Base-by-base conservation (phyloP, 495 filamentous ascomycete genomes). In the Geoglossum glabrum region DNA sequence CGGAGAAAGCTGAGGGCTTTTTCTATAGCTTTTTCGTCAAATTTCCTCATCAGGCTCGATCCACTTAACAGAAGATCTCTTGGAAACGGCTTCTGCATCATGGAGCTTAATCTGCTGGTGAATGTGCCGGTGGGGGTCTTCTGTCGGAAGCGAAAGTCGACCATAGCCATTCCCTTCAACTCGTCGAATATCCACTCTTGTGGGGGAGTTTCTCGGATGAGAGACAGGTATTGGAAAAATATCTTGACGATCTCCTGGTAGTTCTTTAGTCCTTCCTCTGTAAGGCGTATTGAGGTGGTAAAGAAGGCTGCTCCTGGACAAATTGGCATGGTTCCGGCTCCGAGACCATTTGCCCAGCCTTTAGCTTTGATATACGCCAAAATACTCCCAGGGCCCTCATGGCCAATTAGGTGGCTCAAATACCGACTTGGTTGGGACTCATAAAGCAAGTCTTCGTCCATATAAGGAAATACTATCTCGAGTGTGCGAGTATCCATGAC, bases 321-420 rank as follows among this genome's bases (percentile, higher is more conserved):
- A 26, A 93, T 71, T 3, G 80, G 72, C 65, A 79, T 82, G 25
- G 79, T 74, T 38, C 90, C 92, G 56, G 90, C 86, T 59, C 80
- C 82, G 11, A 99, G 72, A 1, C 81, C 81, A 70, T 94, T 95
- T 10, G 84, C 88, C 93, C 89, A 97, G 46, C 93, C 92, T 68
- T 93, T 95, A 25, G 79, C 83, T 70, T 97, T 99, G 66, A 95
- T 78, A 67, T 95, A 90, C 0, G 92, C 82, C 67, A 99, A 79
- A 62, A 99, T 90, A 71, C 92, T 96, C 1, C 92, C 92, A 8
- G 92, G 92, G 0, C 92, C 92, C 69, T 99, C 92, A 61, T 99
- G 93, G 15, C 92, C 92, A 61, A 99, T 90, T 49, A 99, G 69
- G 65, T 99, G 92, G 64, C 84, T 85, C 61, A 95, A 78, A 66